Percentiles rank a stretch among this genome's conserved stretches.
phyloP scores from a whole-genome alignment of 148 eudicot species.

The Fagopyrum esculentum region DNA sequence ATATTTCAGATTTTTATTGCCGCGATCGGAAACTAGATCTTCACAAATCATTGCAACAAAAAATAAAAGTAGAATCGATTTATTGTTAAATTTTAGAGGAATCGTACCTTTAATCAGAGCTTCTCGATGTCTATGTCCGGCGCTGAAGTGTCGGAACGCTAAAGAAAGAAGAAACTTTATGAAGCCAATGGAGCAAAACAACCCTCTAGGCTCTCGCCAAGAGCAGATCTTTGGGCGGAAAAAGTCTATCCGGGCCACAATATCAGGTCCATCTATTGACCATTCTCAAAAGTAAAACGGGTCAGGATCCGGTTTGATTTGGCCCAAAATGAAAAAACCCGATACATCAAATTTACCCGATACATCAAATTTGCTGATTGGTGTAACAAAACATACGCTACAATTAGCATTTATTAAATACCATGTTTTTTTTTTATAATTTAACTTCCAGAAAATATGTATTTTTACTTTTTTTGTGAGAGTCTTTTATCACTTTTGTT shows the following conservation, averaged over 20 bases:
- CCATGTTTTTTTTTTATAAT: no score
- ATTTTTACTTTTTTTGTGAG: no score
- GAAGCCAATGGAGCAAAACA: not conserved
- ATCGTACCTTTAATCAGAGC: not conserved
- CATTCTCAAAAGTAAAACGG: not conserved
- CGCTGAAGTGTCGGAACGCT: not conserved
- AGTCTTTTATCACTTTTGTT: no score
- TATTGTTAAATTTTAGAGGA: not conserved
- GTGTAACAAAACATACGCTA: no score
- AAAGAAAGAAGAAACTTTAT: not conserved
- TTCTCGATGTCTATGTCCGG: not conserved
- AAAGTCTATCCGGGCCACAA: not conserved
- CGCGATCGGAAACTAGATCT: not conserved
- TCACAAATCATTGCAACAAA: not conserved
- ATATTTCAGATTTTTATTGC: not conserved
- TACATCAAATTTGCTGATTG: no score
- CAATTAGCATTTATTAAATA: no score
- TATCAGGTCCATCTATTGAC: not conserved
- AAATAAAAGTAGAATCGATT: not conserved
- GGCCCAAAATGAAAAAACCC: not conserved
- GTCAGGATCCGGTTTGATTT: not conserved
- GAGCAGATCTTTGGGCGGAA: not conserved
- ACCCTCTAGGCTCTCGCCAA: not conserved
- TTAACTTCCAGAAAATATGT: no score
- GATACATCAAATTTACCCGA: not conserved